phyloP scores from a whole-genome alignment of 441 rosid species.

The Croton setiger region DNA sequence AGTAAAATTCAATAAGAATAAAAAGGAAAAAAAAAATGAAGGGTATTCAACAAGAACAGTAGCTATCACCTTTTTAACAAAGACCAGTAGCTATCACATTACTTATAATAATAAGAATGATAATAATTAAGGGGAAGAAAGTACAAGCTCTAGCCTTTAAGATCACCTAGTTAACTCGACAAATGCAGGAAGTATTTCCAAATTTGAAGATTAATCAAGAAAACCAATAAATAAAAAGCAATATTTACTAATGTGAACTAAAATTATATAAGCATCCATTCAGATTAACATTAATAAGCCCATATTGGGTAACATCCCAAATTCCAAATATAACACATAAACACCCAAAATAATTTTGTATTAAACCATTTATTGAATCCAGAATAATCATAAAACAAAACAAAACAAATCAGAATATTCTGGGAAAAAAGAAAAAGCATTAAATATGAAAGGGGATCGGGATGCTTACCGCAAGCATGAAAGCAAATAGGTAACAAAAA shows the following conservation, averaged over 20 bases:
- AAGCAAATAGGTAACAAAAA: neutral
- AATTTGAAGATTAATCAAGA: neutral
- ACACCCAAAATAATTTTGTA: neutral
- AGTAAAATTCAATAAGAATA: neutral
- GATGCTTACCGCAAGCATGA: slow-evolving; percentile 2
- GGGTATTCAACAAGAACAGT: neutral
- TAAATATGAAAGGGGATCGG: neutral
- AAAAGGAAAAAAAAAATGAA: neutral
- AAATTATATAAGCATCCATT: neutral
- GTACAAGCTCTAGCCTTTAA: neutral
- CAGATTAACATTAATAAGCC: neutral
- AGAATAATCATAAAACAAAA: neutral
- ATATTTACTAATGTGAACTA: neutral
- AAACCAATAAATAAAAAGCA: neutral
- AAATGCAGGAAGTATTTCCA: neutral
- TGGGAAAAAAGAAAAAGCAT: neutral
- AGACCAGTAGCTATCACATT: neutral
- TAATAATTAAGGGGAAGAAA: neutral
- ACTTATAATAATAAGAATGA: neutral
- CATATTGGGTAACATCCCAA: neutral
- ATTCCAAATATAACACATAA: neutral
- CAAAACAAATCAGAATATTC: no score
- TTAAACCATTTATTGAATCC: neutral
- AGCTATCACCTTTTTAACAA: neutral
- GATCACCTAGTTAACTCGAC: neutral